phyloP scores from a whole-genome alignment of 306 rosid species.

The Chamaecrista fasciculata region DNA sequence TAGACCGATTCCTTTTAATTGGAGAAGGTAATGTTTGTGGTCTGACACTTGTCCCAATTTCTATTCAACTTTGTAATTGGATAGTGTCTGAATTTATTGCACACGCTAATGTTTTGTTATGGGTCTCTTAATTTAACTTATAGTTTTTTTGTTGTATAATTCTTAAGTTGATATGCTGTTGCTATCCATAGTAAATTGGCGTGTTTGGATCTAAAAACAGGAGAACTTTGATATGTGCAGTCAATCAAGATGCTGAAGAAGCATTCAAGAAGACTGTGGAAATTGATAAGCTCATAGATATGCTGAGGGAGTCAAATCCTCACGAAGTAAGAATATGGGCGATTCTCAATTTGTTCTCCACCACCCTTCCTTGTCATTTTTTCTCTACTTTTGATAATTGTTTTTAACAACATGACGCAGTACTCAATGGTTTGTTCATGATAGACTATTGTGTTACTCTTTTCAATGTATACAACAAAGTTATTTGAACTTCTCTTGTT shows the following conservation, averaged over 20 bases:
- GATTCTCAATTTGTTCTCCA: background rate
- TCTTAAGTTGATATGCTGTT: constrained; percentile 18
- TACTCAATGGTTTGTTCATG: background rate
- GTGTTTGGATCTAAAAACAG: constrained; percentile 82
- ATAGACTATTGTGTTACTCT: background rate
- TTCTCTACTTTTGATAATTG: background rate
- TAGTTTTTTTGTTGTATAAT: background rate
- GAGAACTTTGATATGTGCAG: constrained; percentile 95
- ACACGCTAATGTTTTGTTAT: background rate
- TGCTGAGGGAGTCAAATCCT: constrained; percentile 74
- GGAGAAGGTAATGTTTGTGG: constrained; percentile 41
- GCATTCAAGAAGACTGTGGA: constrained; percentile 88
- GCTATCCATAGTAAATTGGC: constrained; percentile 49
- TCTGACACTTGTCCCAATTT: background rate
- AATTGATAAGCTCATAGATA: constrained; percentile 81
- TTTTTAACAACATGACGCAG: background rate
- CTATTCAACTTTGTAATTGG: background rate
- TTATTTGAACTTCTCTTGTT: background rate
- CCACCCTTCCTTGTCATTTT: background rate
- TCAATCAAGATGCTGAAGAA: constrained; percentile 80
- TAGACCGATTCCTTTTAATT: constrained; percentile 38
- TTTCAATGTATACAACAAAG: background rate
- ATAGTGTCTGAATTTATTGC: background rate
- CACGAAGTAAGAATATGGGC: constrained; percentile 43
- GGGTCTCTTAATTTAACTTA: constrained; percentile 2